Percentiles rank a stretch among this genome's conserved stretches.
These are phyloP conservation scores for Candida patagonica DNA, from an alignment of 805 yeast genomes.

Conservation along the genomic window DNA sequence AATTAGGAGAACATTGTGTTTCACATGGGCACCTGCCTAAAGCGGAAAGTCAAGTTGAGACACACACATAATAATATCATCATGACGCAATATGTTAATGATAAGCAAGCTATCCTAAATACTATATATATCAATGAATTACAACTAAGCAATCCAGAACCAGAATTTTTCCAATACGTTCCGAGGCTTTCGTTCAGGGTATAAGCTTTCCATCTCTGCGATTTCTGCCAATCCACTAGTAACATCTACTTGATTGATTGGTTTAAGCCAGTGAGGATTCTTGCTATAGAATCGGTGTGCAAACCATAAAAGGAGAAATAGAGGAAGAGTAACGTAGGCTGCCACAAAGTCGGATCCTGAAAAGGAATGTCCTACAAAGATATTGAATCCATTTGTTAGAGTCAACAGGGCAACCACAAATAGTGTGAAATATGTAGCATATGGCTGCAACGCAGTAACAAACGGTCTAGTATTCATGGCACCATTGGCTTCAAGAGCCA, in stretches of 20 bases:
- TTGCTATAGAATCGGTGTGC: conserved; percentile 7
- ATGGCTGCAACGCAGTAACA: conserved; percentile 48
- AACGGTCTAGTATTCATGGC: conserved; percentile 50
- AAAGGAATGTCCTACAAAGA: conserved; percentile 58
- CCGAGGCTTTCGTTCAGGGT: conserved; percentile 23
- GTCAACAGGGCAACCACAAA: conserved; percentile 42
- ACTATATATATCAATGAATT: conserved; percentile 2
- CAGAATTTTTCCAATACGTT: conserved; percentile 37
- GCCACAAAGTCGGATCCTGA: conserved; percentile 48
- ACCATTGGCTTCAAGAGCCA: conserved; percentile 46
- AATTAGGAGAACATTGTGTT: no score
- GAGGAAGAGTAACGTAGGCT: conserved; percentile 58
- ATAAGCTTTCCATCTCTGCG: conserved; percentile 47
- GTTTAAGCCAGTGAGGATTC: conserved; percentile 32
- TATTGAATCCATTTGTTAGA: conserved; percentile 61
- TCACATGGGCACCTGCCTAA: no score
- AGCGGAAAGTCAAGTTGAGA: no score
- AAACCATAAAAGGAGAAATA: conserved; percentile 33
- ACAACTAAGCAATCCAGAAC: conserved; percentile 37
- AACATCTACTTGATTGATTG: conserved; percentile 52
- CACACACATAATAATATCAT: no score
- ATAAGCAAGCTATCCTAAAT: not conserved
- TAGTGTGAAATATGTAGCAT: conserved; percentile 46
- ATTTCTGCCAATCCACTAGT: conserved; percentile 43
- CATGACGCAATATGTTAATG: not conserved